phyloP scores from a whole-genome alignment of 2,329 filamentous ascomycete genomes.

The Venturia effusa region DNA sequence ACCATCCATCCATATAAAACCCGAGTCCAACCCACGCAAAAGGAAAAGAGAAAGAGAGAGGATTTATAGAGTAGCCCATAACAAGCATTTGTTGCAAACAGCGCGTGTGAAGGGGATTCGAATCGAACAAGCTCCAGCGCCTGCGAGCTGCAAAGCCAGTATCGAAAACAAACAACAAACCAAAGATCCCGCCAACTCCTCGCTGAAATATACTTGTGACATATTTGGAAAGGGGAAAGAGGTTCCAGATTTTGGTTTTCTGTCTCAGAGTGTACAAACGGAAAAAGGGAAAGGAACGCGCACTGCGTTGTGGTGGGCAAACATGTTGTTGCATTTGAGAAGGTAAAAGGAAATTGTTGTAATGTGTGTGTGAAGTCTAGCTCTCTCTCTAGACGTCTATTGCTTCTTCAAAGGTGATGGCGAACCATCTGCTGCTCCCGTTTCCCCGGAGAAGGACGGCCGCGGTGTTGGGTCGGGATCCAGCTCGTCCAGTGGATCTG shows the following conservation, averaged over 20 bases:
- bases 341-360: not conserved
- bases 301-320: not conserved
- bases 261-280: not conserved
- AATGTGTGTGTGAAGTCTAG: not conserved
- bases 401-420: not conserved
- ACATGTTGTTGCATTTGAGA: not conserved
- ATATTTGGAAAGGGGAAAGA: not conserved
- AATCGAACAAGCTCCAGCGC: not conserved
- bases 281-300: not conserved
- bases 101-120: not conserved
- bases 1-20: not conserved
- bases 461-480: constrained; percentile 8
- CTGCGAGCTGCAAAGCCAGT: not conserved
- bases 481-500: not conserved
- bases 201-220: constrained; percentile 8
- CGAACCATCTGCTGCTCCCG: not conserved
- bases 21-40: not conserved
- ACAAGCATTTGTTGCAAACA: not conserved
- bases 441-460: not conserved
- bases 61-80: not conserved
- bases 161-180: not conserved
- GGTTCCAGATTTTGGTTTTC: not conserved
- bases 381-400: not conserved
- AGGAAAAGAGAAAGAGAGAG: not conserved
- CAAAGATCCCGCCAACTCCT: constrained; percentile 8